phyloP scores from a whole-genome alignment of 371 early-diverging fungal species.

The Mucor plumbeus region DNA sequence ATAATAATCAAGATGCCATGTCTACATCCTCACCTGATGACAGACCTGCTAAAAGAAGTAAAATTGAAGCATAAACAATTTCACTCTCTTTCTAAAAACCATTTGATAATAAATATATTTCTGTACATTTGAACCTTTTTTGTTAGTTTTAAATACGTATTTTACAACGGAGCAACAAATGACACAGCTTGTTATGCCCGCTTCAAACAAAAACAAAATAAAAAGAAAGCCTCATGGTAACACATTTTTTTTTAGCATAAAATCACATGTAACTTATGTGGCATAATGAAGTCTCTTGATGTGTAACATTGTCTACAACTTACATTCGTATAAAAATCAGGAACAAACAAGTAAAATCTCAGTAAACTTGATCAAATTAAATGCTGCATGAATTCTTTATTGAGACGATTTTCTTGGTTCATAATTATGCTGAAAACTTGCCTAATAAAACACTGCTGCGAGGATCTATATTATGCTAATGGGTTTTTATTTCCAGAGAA shows the following conservation, averaged over 20 bases:
- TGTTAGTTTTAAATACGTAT: background rate
- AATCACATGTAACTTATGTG: constrained; percentile 4
- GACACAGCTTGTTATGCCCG: background rate
- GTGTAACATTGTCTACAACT: background rate
- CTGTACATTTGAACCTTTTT: background rate
- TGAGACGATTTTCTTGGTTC: too few species aligned
- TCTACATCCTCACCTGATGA: background rate
- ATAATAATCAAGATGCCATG: background rate
- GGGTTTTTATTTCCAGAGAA: background rate
- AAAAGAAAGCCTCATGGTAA: background rate
- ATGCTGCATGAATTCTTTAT: too few species aligned
- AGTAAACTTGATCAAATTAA: too few species aligned
- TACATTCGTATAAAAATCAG: background rate
- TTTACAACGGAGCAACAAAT: background rate
- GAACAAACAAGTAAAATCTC: background rate
- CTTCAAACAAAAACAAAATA: background rate
- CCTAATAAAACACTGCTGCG: too few species aligned
- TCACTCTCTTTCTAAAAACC: background rate
- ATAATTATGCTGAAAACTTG: too few species aligned
- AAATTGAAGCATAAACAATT: background rate
- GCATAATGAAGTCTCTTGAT: constrained; percentile 6
- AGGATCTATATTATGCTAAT: too few species aligned
- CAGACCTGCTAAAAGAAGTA: background rate
- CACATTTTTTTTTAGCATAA: constrained; percentile 5
- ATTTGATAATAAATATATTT: background rate